Evolutionary conservation across 179 eudicot genomes (phyloP).

Genomic region (Patellifolia procumbens): DNA sequence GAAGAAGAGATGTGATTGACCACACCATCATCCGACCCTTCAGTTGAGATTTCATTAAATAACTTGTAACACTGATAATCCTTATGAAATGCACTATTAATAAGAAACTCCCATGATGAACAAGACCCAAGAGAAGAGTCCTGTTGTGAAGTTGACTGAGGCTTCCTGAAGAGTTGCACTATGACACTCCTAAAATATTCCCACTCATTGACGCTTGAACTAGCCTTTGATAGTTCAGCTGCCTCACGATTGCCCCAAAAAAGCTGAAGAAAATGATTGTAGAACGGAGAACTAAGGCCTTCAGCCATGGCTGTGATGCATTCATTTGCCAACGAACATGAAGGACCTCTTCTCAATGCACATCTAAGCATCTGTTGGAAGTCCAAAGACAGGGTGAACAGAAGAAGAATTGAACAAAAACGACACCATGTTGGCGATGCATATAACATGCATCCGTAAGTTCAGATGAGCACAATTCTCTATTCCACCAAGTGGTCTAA

Average conservation of each 20-base stretch:
- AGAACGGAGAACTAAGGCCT: slow-evolving; percentile 64
- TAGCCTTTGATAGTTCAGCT: slow-evolving; percentile 43
- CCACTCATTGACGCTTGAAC: slow-evolving; percentile 75
- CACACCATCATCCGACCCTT: slow-evolving; percentile 31
- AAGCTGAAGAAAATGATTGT: slow-evolving; percentile 65
- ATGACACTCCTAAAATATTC: slow-evolving; percentile 59
- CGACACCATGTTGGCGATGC: not conserved
- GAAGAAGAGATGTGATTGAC: slow-evolving; percentile 35
- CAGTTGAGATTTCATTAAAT: slow-evolving; percentile 36
- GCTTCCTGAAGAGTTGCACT: slow-evolving; percentile 49
- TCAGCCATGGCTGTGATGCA: slow-evolving; percentile 84
- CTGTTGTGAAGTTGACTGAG: slow-evolving; percentile 25
- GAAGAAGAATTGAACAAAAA: not conserved
- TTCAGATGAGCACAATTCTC: not conserved
- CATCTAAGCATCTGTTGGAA: slow-evolving; percentile 71
- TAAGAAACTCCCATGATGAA: slow-evolving; percentile 87
- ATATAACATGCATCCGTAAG: slow-evolving; percentile 1
- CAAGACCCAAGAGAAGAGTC: slow-evolving; percentile 33
- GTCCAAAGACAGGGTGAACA: not conserved
- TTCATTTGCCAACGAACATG: slow-evolving; percentile 82
- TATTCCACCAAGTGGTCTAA: not conserved
- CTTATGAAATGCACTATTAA: slow-evolving; percentile 69
- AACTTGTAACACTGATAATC: slow-evolving; percentile 44
- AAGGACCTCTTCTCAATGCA: slow-evolving; percentile 72
- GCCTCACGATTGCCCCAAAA: slow-evolving; percentile 74